Evolutionary conservation across 345 rosid species (phyloP).

Genomic region (Ricinus communis): DNA sequence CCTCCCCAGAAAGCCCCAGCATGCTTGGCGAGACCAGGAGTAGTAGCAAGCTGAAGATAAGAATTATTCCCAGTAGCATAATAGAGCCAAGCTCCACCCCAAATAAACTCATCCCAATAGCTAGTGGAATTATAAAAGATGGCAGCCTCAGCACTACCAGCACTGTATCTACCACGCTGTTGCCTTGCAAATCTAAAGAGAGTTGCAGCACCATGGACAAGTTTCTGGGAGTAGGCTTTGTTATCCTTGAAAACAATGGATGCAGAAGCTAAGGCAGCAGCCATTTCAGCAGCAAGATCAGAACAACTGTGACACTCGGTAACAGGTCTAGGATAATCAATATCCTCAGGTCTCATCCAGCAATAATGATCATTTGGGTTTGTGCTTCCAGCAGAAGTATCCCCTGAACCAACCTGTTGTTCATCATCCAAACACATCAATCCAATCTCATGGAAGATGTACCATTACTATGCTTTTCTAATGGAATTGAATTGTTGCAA

Average conservation of each 20-base stretch:
- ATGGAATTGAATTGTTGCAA: too few species aligned
- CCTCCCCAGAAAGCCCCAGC: constrained; percentile 97
- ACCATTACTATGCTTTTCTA: neutral
- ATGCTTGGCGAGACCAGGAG: constrained; percentile 70
- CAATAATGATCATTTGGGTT: constrained; percentile 82
- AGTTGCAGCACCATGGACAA: constrained; percentile 82
- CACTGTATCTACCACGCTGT: constrained; percentile 80
- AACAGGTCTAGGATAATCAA: constrained; percentile 77
- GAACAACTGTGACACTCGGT: constrained; percentile 69
- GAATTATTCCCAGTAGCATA: constrained; percentile 84
- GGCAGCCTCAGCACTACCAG: constrained; percentile 61
- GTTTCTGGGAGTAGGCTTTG: constrained; percentile 87
- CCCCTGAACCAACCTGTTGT: constrained; percentile 82
- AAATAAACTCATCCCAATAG: constrained; percentile 93
- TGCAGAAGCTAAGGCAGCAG: constrained; percentile 91
- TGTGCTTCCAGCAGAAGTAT: constrained; percentile 75
- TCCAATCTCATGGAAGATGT: neutral
- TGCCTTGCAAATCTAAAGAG: constrained; percentile 71
- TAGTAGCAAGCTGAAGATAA: constrained; percentile 75
- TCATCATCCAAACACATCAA: neutral
- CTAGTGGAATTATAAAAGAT: constrained; percentile 75
- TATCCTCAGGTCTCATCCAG: constrained; percentile 99
- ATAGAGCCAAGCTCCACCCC: constrained; percentile 97
- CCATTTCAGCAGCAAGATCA: constrained; percentile 97
- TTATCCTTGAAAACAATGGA: constrained; percentile 96